These are phyloP conservation scores for Geotrichum klebahnii DNA, from an alignment of 1,139 yeast genomes.

Conservation along the genomic window DNA sequence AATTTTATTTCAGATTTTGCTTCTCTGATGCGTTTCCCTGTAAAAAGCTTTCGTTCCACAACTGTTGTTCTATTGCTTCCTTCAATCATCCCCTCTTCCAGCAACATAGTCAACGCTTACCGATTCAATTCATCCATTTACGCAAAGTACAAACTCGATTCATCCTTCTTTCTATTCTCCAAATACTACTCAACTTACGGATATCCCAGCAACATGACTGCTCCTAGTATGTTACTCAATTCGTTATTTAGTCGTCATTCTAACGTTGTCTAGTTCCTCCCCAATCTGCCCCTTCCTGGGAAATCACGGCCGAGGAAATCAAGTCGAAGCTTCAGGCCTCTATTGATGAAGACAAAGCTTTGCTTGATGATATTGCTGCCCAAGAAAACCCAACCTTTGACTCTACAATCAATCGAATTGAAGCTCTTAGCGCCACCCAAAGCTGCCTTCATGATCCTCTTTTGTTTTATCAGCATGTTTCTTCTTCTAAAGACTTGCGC, in stretches of 20 bases:
- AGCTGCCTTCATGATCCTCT: constrained; percentile 44
- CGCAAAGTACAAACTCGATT: neutral
- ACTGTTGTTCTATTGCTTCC: constrained; percentile 11
- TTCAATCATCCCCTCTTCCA: constrained; percentile 6
- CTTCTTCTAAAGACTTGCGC: constrained; percentile 56
- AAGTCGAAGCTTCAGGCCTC: constrained; percentile 29
- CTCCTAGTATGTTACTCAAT: constrained; percentile 3
- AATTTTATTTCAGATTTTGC: neutral
- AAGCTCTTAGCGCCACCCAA: constrained; percentile 20
- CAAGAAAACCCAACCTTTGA: constrained; percentile 51
- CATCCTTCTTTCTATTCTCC: too few relatives aligned
- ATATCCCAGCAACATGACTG: constrained; percentile 10
- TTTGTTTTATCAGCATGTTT: constrained; percentile 66
- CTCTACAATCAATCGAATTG: constrained; percentile 42
- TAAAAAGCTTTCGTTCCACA: constrained; percentile 7
- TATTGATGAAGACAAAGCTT: constrained; percentile 44
- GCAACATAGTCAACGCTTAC: neutral
- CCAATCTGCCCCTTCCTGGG: constrained; percentile 59
- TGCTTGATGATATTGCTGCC: constrained; percentile 56
- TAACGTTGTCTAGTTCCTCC: constrained; percentile 34
- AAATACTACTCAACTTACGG: constrained; percentile 7
- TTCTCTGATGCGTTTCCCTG: constrained; percentile 12
- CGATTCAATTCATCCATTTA: constrained; percentile 1
- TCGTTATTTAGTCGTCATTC: neutral
- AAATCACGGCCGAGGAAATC: constrained; percentile 53